Base-by-base conservation (phyloP, 176 grass and related monocot species). In the Musa beccarii region DNA sequence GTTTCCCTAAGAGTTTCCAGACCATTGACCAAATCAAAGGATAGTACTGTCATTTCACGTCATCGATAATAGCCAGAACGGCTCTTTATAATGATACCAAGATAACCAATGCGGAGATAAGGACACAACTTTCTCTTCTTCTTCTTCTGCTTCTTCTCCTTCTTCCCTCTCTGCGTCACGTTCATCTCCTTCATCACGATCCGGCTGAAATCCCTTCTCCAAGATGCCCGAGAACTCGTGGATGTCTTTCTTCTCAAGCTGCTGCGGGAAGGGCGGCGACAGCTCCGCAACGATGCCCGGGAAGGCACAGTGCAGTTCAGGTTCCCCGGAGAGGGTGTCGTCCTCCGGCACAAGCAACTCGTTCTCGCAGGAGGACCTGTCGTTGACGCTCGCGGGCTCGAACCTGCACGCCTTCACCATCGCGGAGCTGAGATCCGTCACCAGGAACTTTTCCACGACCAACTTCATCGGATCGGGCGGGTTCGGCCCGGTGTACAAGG, bases 401-500 rank as follows among this genome's bases (percentile, higher is more conserved):
- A 87, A 72, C 64, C 92, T 96, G 55, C 87, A 92, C 79, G 85
- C 85, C 25, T 96, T 96, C 85, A 96, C 89, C 73, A 78, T 92
- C 21, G 83, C 80, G 4, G 92, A 96, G 84, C 85, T 96, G 50
- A 86, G 86, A 77, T n/a, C 72, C 14, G 89, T 81, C 4, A 90
- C 92, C 57, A 68, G 71, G 59, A 96, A 90, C 80, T 96, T 92
- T 79, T 88, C 92, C 64, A 77, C 59, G 71, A 1, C 66, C 73
- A 96, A 96, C 83, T 87, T 92, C 69, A 82, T 96, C 63, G 92
- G 92, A 57, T 84, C 91, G 43, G 92, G 92, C 59, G 92, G 89
- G 1, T 96, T 96, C 81, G 92, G 92, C 51, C 89, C 92, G 17
- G 92, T 96, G 43, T 92, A 92, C 83, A 96, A 88, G 85, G 92